These are phyloP conservation scores for Diaporthe aspalathi DNA, from an alignment of 2,329 filamentous ascomycete species.

Conservation along the genomic window DNA sequence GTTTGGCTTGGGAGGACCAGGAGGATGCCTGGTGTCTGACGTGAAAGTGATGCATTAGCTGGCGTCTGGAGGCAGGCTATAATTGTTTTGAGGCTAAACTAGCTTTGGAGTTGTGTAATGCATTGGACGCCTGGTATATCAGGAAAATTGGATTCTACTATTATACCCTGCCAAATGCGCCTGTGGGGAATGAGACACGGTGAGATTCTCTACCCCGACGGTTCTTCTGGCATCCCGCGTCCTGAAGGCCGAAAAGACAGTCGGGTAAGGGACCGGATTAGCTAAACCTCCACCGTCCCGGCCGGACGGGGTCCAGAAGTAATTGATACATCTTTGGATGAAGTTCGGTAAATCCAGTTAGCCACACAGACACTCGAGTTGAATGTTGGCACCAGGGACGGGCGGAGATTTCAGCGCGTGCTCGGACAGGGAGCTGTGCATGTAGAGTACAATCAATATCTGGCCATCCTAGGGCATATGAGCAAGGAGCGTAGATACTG, in stretches of 20 bases:
- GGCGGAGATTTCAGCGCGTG: neutral
- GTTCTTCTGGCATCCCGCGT: neutral
- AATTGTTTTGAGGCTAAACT: neutral
- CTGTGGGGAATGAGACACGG: too few relatives aligned
- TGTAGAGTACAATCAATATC: neutral
- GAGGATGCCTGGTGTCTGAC: neutral
- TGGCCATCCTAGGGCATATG: neutral
- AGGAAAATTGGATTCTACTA: neutral
- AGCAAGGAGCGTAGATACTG: neutral
- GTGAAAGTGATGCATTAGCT: slow-evolving; percentile 9
- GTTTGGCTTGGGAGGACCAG: neutral
- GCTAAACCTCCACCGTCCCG: neutral
- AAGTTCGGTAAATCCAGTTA: neutral
- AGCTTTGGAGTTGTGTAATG: slow-evolving; percentile 4
- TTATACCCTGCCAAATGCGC: neutral
- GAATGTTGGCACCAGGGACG: neutral
- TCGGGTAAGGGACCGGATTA: neutral
- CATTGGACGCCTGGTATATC: neutral
- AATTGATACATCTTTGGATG: neutral
- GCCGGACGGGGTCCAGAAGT: neutral
- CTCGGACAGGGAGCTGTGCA: neutral
- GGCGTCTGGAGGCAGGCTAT: slow-evolving; percentile 7
- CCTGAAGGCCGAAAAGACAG: too few relatives aligned
- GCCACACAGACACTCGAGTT: neutral
- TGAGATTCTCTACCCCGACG: too few relatives aligned